phyloP scores from a whole-genome alignment of 2,329 filamentous ascomycete species.

The Zopfia rhizophila region DNA sequence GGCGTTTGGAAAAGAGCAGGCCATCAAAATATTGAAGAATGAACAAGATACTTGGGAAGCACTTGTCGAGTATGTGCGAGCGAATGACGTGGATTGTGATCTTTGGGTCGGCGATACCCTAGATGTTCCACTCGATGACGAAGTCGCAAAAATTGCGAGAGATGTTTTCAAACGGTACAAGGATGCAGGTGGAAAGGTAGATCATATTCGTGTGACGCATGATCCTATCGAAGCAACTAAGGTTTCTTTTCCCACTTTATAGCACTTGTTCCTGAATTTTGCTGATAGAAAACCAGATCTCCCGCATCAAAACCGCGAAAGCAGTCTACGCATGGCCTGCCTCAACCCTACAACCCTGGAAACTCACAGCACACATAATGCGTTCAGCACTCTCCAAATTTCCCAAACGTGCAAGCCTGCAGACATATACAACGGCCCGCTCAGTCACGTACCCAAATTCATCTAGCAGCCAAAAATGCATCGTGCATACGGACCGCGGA shows the following conservation, averaged over 20 bases:
- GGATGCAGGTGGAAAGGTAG: constrained; percentile 31
- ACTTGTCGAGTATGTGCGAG: constrained; percentile 30
- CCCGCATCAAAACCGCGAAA: constrained; percentile 32
- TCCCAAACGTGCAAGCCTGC: constrained; percentile 33
- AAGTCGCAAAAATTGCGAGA: constrained; percentile 31
- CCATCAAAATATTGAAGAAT: constrained; percentile 39
- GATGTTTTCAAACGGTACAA: constrained; percentile 32
- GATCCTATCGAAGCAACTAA: constrained; percentile 29
- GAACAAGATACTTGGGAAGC: constrained; percentile 37
- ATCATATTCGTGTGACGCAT: constrained; percentile 33
- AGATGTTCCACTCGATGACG: constrained; percentile 36
- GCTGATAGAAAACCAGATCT: too few species aligned
- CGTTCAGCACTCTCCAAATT: constrained; percentile 28
- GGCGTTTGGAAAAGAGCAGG: constrained; percentile 36
- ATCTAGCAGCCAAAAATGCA: constrained; percentile 24
- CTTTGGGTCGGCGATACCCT: constrained; percentile 41
- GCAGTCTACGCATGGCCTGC: constrained; percentile 37
- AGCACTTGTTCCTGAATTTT: too few species aligned
- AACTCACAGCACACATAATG: constrained; percentile 40
- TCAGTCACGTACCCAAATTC: constrained; percentile 15
- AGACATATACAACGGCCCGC: constrained; percentile 32
- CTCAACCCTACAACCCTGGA: constrained; percentile 41
- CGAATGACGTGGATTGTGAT: constrained; percentile 38
- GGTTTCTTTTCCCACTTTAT: too few species aligned
- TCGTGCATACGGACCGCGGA: constrained; percentile 31